These are phyloP conservation scores for Mortierella sp. DNA, from an alignment of 371 early-diverging fungal genomes.

Conservation along the genomic window DNA sequence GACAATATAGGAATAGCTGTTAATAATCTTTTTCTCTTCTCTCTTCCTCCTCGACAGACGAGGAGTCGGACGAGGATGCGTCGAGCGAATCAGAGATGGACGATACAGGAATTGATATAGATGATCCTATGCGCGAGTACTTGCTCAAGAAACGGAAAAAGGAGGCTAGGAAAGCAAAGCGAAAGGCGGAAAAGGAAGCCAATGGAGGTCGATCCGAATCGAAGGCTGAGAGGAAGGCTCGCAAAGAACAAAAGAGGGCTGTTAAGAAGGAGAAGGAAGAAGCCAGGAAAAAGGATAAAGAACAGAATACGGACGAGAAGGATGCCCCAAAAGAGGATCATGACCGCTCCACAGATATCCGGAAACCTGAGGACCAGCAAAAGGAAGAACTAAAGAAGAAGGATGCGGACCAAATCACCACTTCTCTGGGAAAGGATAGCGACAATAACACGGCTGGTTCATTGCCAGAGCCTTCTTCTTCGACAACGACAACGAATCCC, in stretches of 20 bases:
- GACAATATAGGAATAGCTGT: neutral
- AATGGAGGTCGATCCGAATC: constrained; percentile 54
- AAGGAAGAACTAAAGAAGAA: constrained; percentile 7
- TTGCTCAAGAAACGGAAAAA: constrained; percentile 67
- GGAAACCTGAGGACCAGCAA: constrained; percentile 3
- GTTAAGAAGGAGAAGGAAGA: constrained; percentile 36
- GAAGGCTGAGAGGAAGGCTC: constrained; percentile 39
- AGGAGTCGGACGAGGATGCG: constrained; percentile 34
- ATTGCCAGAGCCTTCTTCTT: too few species aligned
- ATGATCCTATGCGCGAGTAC: constrained; percentile 86
- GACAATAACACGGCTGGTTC: neutral
- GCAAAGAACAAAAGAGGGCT: constrained; percentile 40
- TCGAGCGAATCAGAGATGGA: constrained; percentile 52
- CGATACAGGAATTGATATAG: constrained; percentile 69
- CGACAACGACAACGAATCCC: neutral
- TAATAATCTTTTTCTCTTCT: neutral
- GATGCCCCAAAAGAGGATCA: constrained; percentile 28
- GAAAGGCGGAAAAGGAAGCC: constrained; percentile 59
- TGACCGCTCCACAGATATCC: too few species aligned
- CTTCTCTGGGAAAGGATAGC: neutral
- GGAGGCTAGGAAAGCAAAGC: constrained; percentile 56
- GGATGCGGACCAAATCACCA: constrained; percentile 2
- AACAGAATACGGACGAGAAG: constrained; percentile 36
- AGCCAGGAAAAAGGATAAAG: constrained; percentile 17
- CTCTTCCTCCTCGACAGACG: constrained; percentile 4